Conservation (phyloP, 2,329 filamentous ascomycete genomes). For the Neofusicoccum cordaticola region DNA sequence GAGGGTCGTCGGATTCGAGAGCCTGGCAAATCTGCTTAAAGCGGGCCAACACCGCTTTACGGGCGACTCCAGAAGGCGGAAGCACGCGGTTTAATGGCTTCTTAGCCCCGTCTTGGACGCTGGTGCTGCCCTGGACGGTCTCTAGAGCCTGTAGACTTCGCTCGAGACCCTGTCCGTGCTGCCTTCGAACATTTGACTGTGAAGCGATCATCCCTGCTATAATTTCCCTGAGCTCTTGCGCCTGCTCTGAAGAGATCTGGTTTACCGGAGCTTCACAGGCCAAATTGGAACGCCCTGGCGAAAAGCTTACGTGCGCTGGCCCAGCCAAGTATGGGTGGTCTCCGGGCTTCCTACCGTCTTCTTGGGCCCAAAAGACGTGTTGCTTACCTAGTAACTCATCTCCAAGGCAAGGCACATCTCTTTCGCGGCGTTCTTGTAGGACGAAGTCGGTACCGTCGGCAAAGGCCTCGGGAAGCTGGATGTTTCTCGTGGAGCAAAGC, state of each 20-base stretch:
- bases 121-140: not conserved
- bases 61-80: not conserved
- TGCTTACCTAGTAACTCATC: not conserved
- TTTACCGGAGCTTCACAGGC: not conserved
- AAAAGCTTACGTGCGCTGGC: too few species aligned
- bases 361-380: not conserved
- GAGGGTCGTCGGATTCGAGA: not conserved
- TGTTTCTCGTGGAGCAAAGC: not conserved
- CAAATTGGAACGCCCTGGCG: too few species aligned
- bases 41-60: not conserved
- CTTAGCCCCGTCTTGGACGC: not conserved
- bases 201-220: not conserved
- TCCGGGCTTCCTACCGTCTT: not conserved
- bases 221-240: not conserved
- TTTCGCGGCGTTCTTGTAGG: not conserved
- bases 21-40: not conserved
- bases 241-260: not conserved
- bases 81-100: not conserved
- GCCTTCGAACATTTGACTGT: not conserved
- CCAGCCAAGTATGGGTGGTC: too few species aligned
- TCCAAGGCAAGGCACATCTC: not conserved
- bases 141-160: conserved; percentile 3
- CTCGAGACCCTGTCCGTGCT: conserved; percentile 1
- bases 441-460: not conserved
- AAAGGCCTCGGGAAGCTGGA: not conserved